Conservation (phyloP, 192 early-diverging fungal genomes). For the Entophlyctis luteolus region DNA sequence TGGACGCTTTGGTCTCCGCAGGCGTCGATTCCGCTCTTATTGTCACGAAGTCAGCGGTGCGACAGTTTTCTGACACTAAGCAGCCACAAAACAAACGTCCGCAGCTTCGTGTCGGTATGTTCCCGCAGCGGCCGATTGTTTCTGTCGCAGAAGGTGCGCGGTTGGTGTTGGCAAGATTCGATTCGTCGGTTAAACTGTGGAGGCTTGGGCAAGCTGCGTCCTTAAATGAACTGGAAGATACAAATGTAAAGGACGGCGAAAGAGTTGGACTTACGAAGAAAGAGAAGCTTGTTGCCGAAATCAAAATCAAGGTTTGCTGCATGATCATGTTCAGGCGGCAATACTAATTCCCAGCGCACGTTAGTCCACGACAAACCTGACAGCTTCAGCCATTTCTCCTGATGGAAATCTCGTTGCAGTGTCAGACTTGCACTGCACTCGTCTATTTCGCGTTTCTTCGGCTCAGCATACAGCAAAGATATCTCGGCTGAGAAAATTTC, state of each 20-base stretch:
- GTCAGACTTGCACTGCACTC: constrained; percentile 63
- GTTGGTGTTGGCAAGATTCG: constrained; percentile 59
- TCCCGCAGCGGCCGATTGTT: constrained; percentile 55
- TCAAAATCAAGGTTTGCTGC: constrained; percentile 66
- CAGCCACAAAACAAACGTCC: no score
- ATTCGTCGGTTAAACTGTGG: constrained; percentile 76
- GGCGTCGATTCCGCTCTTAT: constrained; percentile 47
- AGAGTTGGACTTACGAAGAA: constrained; percentile 36
- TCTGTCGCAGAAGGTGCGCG: constrained; percentile 30
- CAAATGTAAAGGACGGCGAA: constrained; percentile 39
- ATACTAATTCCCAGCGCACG: no score
- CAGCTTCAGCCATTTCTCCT: constrained; percentile 70
- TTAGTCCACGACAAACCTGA: constrained; percentile 62
- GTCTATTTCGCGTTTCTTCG: constrained; percentile 31
- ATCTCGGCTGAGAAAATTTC: constrained; percentile 10
- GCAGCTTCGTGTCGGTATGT: constrained; percentile 49
- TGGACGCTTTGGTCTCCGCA: constrained; percentile 76
- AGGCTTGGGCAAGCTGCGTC: constrained; percentile 61
- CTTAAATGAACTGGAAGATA: neutral
- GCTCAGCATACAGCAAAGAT: neutral
- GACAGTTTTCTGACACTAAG: constrained; percentile 39
- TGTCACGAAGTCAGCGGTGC: constrained; percentile 32
- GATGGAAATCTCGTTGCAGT: constrained; percentile 81
- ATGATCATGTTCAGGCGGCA: no score
- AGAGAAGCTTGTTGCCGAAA: constrained; percentile 66